Base-by-base conservation (phyloP, 2,329 filamentous ascomycete species). In the Aspergillus tanneri region DNA sequence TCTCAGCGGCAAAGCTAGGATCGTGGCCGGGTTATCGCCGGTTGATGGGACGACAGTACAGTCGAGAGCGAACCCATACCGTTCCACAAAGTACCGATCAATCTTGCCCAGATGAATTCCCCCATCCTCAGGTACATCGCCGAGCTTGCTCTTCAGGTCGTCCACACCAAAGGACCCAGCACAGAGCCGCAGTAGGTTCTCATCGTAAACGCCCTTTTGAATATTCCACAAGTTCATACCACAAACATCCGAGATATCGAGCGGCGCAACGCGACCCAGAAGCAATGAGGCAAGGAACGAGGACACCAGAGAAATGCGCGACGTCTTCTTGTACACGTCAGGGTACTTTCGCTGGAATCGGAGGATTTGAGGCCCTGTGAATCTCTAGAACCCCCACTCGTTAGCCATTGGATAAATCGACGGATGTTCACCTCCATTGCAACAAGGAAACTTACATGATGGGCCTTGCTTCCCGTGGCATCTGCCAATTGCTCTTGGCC, bases 221-320 rank as follows among this genome's bases (percentile, higher is more conserved):
- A 97, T 90, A 63, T 97, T 90, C 90, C 90, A 97, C 5, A 99
- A 77, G 67, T 97, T 96, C 86, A 96, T 96, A 45, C 93, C 93
- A 62, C 90, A 95, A 19, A 92, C 91, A 72, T 99, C 93, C 62
- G 87, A 87, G 59, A 96, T 91, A 67, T 99, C 93, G 58, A 96
- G 86, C 0, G 91, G 90, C 0, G 93, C 92, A 54, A 96, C 80
- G 55, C 78, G 75, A 46, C 93, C 93, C 11, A 96, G 79, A 68
- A 99, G 87, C 12, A 97, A 70, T 0, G 92, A 96, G 2, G 92
- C 91, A 43, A 97, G 79, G 77, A 96, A 99, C 0, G 92, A 96
- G 0, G 92, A 97, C 11, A 96, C 91, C 37, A 97, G 85, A 2
- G 90, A 95, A 65, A 99, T 96, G 47, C 90, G 84, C 9, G 84